Base-by-base conservation (phyloP, 345 rosid species). In the Hibiscus mutabilis region DNA sequence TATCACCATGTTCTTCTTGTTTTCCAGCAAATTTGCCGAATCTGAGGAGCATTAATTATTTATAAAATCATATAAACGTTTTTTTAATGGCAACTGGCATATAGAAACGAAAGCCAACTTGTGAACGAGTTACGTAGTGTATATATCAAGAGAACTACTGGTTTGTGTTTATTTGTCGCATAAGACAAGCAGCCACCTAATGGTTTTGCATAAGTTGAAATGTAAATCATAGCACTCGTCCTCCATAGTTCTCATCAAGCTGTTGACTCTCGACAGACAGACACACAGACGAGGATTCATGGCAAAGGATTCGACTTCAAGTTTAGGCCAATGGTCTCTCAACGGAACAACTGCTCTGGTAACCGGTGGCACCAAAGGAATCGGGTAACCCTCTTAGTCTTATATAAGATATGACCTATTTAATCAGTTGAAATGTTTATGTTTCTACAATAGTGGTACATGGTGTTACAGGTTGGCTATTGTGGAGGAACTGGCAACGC, bases 401-500 rank as follows among this genome's bases (percentile, higher is more conserved):
- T n/a, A 5, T 44, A 16, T 52, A 46, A 12, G 5, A 47, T 15
- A 47, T 31, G 2, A 16, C 46, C 22, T 13, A 12, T 18, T 60
- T 16, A 10, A 37, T 37, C 40, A 21, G 3, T 35, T 46, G 18
- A 31, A 29, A 5, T 24, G 4, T 11, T 42, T n/a, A 10, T 40
- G 56, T 16, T 66, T 19, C n/a, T 19, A 14, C 15, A 29, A 10
- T 14, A 2, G 3, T 5, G 13, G 4, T 9, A 9, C 31, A 29
- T 70, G 10, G 52, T 18, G 52, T 35, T 10, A 85, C 5, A 31
- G 96, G 79, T 65, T 72, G 81, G 96, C 89, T 21, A 58, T 84
- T 15, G 91, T 89, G 51, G 91, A 84, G 72, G 91, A 89, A 72
- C 74, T 89, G 4, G 84, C 85, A n/a, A 83, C 77, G 24, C 72